Evolutionary conservation across 257 asterid species (phyloP).

Genomic region (Solanum dulcamara): DNA sequence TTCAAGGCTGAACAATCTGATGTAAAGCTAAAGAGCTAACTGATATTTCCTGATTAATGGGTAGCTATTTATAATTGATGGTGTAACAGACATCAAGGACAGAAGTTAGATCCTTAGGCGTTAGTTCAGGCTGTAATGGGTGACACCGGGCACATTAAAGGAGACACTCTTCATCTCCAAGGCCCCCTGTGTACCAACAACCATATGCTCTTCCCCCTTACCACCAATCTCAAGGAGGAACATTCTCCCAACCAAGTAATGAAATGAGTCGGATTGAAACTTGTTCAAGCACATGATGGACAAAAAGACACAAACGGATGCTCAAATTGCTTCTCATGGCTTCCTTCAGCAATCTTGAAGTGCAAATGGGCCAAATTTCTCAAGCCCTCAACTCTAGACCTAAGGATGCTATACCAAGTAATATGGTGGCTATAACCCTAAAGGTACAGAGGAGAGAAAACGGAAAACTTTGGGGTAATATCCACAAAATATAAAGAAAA

Average conservation of each 20-base stretch:
- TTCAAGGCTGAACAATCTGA: not conserved
- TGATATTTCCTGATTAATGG: not conserved
- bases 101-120: not conserved
- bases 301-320: not conserved
- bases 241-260: not conserved
- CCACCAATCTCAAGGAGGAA: not conserved
- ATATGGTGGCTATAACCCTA: not conserved
- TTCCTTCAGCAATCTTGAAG: not conserved
- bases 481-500: not conserved
- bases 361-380: not conserved
- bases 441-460: not conserved
- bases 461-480: not conserved
- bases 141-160: not conserved
- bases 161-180: not conserved
- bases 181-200: not conserved
- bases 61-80: not conserved
- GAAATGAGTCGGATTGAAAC: not conserved
- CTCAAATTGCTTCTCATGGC: not conserved
- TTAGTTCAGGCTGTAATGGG: not conserved
- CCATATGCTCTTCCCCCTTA: not conserved
- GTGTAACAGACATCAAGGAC: not conserved
- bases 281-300: not conserved
- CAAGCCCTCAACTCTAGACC: not conserved
- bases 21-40: not conserved
- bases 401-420: not conserved